These are phyloP conservation scores for Hysterium pulicare DNA, from an alignment of 2,329 filamentous ascomycete species.

Conservation along the genomic window DNA sequence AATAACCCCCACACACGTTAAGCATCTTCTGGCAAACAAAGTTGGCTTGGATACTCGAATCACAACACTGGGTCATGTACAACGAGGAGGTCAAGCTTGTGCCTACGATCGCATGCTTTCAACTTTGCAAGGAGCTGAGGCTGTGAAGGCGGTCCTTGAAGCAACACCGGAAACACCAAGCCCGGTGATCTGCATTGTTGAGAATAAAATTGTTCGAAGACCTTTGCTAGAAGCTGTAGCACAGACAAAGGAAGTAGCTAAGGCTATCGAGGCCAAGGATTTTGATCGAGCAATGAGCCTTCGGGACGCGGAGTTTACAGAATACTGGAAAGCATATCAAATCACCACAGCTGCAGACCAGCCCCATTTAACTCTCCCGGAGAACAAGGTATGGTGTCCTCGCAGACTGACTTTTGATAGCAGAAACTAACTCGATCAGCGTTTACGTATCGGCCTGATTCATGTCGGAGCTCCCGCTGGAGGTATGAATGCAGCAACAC, in stretches of 20 bases:
- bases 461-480: conserved; percentile 95
- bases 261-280: conserved; percentile 77
- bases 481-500: conserved; percentile 96
- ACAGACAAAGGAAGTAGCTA: conserved; percentile 79
- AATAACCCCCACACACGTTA: conserved; percentile 78
- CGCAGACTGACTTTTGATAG: neutral
- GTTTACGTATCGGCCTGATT: conserved; percentile 91
- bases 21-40: conserved; percentile 77
- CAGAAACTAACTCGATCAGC: conserved; percentile 46
- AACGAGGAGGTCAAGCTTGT: conserved; percentile 86
- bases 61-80: conserved; percentile 94
- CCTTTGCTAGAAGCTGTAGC: conserved; percentile 84
- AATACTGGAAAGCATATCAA: conserved; percentile 86
- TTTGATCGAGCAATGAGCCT: conserved; percentile 85
- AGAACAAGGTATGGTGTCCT: conserved; percentile 57
- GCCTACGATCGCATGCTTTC: conserved; percentile 92
- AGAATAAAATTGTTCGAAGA: conserved; percentile 95
- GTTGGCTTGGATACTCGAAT: conserved; percentile 87
- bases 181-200: conserved; percentile 91
- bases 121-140: conserved; percentile 90
- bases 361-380: conserved; percentile 63
- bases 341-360: conserved; percentile 84
- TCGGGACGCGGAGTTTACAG: conserved; percentile 88
- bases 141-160: conserved; percentile 72
- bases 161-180: conserved; percentile 79